Evolutionary conservation across 2,329 filamentous ascomycete species (phyloP), one percentile per base, ranked within the genome.

Genomic region (Talaromyces verruculosus): DNA sequence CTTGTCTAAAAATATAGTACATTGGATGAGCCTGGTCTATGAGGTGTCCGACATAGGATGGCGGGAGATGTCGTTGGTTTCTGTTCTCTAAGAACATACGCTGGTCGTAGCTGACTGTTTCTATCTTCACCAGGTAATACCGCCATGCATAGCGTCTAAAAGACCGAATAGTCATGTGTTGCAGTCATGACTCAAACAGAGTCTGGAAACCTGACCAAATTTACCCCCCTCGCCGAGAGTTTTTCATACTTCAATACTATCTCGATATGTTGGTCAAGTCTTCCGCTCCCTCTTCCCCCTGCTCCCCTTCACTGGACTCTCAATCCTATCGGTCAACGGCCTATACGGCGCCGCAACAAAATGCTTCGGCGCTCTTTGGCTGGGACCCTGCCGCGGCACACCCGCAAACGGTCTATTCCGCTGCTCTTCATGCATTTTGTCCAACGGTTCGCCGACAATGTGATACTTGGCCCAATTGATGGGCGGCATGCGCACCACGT

Each of bases 381-480:
- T 61, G 28, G 70, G 66, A 10, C 76, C 74, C 25, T 73, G 75
- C 69, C 76, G 64, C 71, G 81, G 70, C 72, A 80, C 81, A 10
- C 79, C 77, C 7, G 78, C 67, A 17, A 73, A 75, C 1, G 92
- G 93, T 63, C 86, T 85, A 59, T 82, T 79, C 62, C 88, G 80
- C 79, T 97, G 93, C 73, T 96, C 91, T 61, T 88, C 85, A 76
- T 97, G 93, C 69, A 97, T 82, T 75, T 88, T 91, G 77, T 97
- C 92, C 41, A 97, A 83, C 1, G 91, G 87, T 67, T 91, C 89
- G 59, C 92, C 93, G 2, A 95, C 88, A n/a, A 97, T 84, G 71
- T 92, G 91, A 77, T 98, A 98, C 75, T 97, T 93, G 13, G 89
- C 87, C 94, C 94, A 98, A 81, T 97, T 97, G 73, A 98, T 89